Evolutionary conservation across 257 asterid genomes (phyloP).

Genomic region (Leonotis leonurus): DNA sequence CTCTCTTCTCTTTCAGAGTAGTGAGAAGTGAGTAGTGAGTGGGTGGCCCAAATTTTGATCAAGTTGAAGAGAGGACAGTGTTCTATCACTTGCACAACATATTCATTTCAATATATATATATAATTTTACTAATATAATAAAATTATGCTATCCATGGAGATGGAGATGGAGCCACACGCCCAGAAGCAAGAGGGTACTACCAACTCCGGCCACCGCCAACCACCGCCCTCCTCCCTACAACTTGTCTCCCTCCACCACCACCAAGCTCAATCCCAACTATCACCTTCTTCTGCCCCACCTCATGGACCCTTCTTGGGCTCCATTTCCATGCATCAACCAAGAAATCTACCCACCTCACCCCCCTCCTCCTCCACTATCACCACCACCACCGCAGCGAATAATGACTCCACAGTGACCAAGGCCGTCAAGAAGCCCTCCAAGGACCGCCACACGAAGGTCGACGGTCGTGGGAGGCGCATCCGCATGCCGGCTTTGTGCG

Average conservation of each 20-base stretch:
- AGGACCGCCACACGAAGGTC: conserved; percentile 53
- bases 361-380: neutral
- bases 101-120: too few species aligned
- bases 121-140: too few species aligned
- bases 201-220: conserved; percentile 24
- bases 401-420: neutral
- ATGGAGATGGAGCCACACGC: too few species aligned
- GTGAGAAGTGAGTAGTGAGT: too few species aligned
- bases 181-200: conserved; percentile 19
- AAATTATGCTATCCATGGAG: conserved; percentile 28
- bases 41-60: conserved; percentile 17
- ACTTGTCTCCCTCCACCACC: conserved; percentile 23
- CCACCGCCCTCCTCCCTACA: conserved; percentile 29
- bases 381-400: neutral
- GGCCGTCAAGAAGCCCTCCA: conserved; percentile 32
- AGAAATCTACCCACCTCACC: conserved; percentile 11
- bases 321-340: conserved; percentile 25
- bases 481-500: conserved; percentile 57
- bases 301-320: conserved; percentile 26
- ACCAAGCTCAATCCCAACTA: conserved; percentile 26
- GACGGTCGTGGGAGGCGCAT: conserved; percentile 58
- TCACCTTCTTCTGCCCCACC: conserved; percentile 24
- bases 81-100: neutral
- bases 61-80: conserved; percentile 8
- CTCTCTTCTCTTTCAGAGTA: neutral